phyloP scores from a whole-genome alignment of 2,329 filamentous ascomycete species.

The Oidium heveae region DNA sequence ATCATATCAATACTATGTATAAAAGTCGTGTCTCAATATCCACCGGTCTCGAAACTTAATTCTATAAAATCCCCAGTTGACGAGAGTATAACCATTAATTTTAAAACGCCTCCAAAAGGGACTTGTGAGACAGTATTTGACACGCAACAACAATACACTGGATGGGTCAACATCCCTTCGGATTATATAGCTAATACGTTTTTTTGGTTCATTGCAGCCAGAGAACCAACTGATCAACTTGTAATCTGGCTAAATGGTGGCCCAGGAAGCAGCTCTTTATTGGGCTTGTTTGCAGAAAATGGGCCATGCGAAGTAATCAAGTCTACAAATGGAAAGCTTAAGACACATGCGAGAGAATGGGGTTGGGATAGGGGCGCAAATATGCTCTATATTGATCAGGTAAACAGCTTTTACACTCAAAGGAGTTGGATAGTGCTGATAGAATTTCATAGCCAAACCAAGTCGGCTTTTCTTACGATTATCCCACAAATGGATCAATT shows the following conservation, averaged over 20 bases:
- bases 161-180: constrained; percentile 39
- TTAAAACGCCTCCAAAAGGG: constrained; percentile 32
- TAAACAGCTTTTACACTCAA: constrained; percentile 9
- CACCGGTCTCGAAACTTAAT: constrained; percentile 21
- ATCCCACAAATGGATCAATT: constrained; percentile 32
- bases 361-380: constrained; percentile 38
- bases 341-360: constrained; percentile 32
- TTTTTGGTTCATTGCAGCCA: constrained; percentile 22
- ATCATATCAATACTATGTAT: too few relatives aligned
- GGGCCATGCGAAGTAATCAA: constrained; percentile 28
- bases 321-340: constrained; percentile 21
- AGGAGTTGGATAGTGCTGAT: too few relatives aligned
- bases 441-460: constrained; percentile 33
- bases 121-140: constrained; percentile 40
- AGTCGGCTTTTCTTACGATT: constrained; percentile 43
- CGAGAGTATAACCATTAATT: constrained; percentile 37
- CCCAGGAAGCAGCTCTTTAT: constrained; percentile 37
- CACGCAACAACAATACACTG: constrained; percentile 42
- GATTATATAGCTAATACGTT: constrained; percentile 24
- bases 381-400: constrained; percentile 26
- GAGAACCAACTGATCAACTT: constrained; percentile 22
- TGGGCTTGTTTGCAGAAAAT: constrained; percentile 35
- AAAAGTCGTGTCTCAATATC: constrained; percentile 13
- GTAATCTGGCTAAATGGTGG: constrained; percentile 45
- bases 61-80: constrained; percentile 36